Evolutionary conservation across 2,329 filamentous ascomycete genomes (phyloP).

Genomic region (Sporothrix euskadiensis): DNA sequence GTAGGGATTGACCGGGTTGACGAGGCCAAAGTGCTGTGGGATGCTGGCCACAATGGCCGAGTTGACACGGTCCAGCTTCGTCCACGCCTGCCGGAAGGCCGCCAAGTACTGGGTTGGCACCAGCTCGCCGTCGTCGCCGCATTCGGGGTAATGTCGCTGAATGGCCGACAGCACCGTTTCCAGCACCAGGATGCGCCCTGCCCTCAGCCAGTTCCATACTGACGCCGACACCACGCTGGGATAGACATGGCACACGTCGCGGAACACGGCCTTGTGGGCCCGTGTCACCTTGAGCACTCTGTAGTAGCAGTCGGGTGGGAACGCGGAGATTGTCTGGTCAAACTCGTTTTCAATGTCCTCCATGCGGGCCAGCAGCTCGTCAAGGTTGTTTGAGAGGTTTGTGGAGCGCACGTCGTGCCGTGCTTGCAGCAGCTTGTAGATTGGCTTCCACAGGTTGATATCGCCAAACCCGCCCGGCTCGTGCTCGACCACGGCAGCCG

Average conservation of each 20-base stretch:
- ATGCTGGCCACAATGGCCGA: slow-evolving; percentile 49
- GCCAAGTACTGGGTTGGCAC: slow-evolving; percentile 38
- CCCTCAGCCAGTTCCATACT: slow-evolving; percentile 52
- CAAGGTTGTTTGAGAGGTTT: slow-evolving; percentile 42
- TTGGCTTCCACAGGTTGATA: slow-evolving; percentile 47
- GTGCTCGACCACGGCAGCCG: slow-evolving; percentile 36
- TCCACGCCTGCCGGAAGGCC: slow-evolving; percentile 42
- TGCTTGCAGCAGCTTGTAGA: slow-evolving; percentile 49
- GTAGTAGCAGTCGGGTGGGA: slow-evolving; percentile 48
- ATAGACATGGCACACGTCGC: slow-evolving; percentile 49
- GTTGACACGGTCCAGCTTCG: slow-evolving; percentile 45
- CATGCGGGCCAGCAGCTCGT: slow-evolving; percentile 45
- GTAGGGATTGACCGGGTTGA: slow-evolving; percentile 44
- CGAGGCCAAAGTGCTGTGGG: slow-evolving; percentile 53
- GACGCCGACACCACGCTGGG: slow-evolving; percentile 48
- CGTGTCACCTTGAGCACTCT: slow-evolving; percentile 44
- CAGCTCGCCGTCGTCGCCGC: slow-evolving; percentile 32
- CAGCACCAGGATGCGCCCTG: slow-evolving; percentile 49
- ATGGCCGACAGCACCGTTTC: slow-evolving; percentile 51
- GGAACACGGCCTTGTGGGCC: slow-evolving; percentile 46
- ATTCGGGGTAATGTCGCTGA: slow-evolving; percentile 39
- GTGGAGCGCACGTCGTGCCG: slow-evolving; percentile 48
- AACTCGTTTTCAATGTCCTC: slow-evolving; percentile 48
- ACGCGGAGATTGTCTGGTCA: slow-evolving; percentile 41
- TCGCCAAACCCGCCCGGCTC: slow-evolving; percentile 40